phyloP scores from a whole-genome alignment of 768 basidiomycete species.

The Sistotremastrum niveocremeum region DNA sequence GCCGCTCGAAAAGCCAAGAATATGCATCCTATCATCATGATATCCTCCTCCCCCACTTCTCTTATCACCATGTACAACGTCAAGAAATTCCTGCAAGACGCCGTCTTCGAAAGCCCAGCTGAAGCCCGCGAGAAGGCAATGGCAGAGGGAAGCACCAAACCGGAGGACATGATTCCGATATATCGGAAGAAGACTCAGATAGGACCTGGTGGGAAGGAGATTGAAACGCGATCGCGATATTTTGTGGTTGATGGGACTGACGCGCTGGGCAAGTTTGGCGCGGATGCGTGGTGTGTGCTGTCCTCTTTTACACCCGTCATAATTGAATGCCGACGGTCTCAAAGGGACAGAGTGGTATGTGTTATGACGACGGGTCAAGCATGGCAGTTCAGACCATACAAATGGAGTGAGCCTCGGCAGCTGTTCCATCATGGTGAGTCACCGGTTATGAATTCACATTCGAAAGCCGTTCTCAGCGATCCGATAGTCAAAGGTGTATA shows the following conservation, averaged over 20 bases:
- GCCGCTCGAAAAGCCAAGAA: slow-evolving; percentile 61
- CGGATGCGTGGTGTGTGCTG: slow-evolving; percentile 61
- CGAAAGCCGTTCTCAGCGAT: background rate
- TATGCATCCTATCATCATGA: slow-evolving; percentile 90
- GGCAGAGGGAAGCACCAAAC: slow-evolving; percentile 54
- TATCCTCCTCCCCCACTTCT: slow-evolving; percentile 89
- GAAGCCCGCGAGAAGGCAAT: slow-evolving; percentile 57
- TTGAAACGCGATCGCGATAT: slow-evolving; percentile 39
- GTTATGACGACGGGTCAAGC: slow-evolving; percentile 98
- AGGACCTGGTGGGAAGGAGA: slow-evolving; percentile 50
- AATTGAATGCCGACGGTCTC: background rate
- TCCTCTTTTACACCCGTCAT: slow-evolving; percentile 4
- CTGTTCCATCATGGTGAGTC: slow-evolving; percentile 83
- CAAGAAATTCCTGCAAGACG: slow-evolving; percentile 83
- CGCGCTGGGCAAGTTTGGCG: slow-evolving; percentile 80
- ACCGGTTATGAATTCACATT: background rate
- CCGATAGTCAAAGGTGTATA: slow-evolving; percentile 83
- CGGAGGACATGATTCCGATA: slow-evolving; percentile 80
- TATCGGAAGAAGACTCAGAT: slow-evolving; percentile 71
- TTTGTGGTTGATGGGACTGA: slow-evolving; percentile 89
- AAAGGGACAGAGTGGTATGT: slow-evolving; percentile 79
- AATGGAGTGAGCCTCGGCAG: slow-evolving; percentile 87
- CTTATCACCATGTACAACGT: slow-evolving; percentile 98
- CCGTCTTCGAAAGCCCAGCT: slow-evolving; percentile 68
- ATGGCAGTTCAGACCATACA: slow-evolving; percentile 96